These are phyloP conservation scores for Chionographis japonica DNA, from an alignment of 106 monocot genomes.

Conservation along the genomic window DNA sequence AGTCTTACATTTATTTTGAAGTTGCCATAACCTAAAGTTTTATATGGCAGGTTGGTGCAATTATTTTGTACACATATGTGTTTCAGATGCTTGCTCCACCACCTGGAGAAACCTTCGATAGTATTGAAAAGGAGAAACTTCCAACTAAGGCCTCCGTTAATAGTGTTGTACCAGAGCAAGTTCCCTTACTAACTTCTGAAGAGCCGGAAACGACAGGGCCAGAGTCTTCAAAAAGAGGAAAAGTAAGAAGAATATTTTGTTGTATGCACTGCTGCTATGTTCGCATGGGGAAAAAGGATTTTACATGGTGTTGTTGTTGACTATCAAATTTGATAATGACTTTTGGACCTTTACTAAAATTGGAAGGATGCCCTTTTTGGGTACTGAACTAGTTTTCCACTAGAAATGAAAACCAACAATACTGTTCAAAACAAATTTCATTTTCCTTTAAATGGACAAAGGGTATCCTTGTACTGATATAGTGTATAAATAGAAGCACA, in stretches of 20 bases:
- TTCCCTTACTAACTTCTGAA: constrained; percentile 39
- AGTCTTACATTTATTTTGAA: no score
- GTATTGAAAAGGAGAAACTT: constrained; percentile 40
- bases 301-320: no score
- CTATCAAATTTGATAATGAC: no score
- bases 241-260: constrained; percentile 28
- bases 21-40: not conserved
- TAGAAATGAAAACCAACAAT: no score
- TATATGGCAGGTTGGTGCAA: constrained; percentile 80
- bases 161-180: constrained; percentile 40
- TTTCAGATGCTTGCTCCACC: constrained; percentile 97
- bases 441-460: no score
- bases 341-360: no score
- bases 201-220: constrained; percentile 20
- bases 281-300: no score
- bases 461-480: no score
- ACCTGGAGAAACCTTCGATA: constrained; percentile 62
- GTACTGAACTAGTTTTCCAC: no score
- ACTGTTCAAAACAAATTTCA: no score
- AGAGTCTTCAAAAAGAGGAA: constrained; percentile 24
- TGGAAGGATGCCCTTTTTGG: no score
- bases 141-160: constrained; percentile 26
- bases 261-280: not conserved
- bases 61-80: constrained; percentile 92
- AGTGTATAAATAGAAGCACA: no score